Evolutionary conservation across 2,329 filamentous ascomycete species (phyloP).

Genomic region (Penicillium sp.): DNA sequence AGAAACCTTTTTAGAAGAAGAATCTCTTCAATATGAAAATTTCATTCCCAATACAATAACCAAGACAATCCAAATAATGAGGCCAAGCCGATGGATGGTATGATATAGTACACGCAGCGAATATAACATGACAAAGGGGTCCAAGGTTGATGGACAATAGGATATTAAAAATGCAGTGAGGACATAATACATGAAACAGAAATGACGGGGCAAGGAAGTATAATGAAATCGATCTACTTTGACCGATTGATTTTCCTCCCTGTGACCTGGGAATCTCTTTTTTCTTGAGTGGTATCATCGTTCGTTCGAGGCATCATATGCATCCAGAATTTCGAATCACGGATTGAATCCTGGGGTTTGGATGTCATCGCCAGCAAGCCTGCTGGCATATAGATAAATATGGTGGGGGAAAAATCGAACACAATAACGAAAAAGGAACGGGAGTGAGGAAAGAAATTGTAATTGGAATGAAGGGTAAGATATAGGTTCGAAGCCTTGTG

Average conservation of each 20-base stretch:
- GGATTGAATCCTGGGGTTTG: not conserved
- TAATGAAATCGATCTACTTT: not conserved
- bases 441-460: not conserved
- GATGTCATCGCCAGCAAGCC: not conserved
- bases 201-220: not conserved
- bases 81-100: conserved; percentile 1
- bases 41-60: not conserved
- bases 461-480: not conserved
- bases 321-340: not conserved
- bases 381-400: not conserved
- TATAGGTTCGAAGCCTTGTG: not conserved
- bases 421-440: not conserved
- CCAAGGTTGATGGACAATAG: conserved; percentile 1
- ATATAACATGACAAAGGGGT: not conserved
- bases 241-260: not conserved
- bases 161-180: conserved; percentile 5
- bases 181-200: conserved; percentile 8
- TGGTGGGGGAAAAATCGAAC: not conserved
- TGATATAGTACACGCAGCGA: conserved; percentile 9
- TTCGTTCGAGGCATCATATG: not conserved
- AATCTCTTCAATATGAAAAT: not conserved
- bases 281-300: not conserved
- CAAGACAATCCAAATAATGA: not conserved
- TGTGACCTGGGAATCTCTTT: not conserved
- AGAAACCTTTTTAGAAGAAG: too few species aligned